Evolutionary conservation across 176 grass and related monocot genomes (phyloP).

Genomic region (Cocos nucifera): DNA sequence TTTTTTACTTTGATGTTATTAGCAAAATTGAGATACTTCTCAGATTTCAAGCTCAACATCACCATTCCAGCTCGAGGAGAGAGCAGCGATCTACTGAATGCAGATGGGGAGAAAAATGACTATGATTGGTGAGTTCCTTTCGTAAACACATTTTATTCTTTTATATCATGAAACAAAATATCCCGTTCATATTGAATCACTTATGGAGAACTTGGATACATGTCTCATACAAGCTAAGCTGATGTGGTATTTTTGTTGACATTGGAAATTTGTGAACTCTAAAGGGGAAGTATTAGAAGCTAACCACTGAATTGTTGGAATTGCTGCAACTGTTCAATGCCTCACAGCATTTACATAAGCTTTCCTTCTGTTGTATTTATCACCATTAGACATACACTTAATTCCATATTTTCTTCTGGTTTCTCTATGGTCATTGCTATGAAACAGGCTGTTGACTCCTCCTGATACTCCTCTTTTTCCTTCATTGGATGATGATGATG

Average conservation of each 20-base stretch:
- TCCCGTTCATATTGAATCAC: no score
- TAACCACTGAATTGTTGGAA: no score
- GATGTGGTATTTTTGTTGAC: no score
- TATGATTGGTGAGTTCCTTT: constrained; percentile 73
- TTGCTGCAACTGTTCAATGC: no score
- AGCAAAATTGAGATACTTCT: constrained; percentile 82
- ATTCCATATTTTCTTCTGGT: neutral
- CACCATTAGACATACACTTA: no score
- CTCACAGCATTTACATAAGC: no score
- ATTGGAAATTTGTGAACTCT: no score
- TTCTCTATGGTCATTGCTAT: neutral
- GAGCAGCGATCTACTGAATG: constrained; percentile 71
- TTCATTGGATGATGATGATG: constrained; percentile 84
- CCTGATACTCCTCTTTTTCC: constrained; percentile 89
- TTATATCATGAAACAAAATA: no score
- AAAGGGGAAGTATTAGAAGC: no score
- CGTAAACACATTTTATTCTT: constrained; percentile 10
- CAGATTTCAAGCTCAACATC: constrained; percentile 60
- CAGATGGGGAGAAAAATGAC: constrained; percentile 80
- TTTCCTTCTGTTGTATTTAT: no score
- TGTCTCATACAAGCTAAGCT: no score
- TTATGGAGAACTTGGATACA: no score
- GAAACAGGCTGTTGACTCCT: constrained; percentile 76
- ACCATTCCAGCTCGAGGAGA: constrained; percentile 54
- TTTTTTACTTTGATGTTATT: constrained; percentile 6